Evolutionary conservation across 345 rosid species (phyloP).

Genomic region (Eucalyptus leucophloia): DNA sequence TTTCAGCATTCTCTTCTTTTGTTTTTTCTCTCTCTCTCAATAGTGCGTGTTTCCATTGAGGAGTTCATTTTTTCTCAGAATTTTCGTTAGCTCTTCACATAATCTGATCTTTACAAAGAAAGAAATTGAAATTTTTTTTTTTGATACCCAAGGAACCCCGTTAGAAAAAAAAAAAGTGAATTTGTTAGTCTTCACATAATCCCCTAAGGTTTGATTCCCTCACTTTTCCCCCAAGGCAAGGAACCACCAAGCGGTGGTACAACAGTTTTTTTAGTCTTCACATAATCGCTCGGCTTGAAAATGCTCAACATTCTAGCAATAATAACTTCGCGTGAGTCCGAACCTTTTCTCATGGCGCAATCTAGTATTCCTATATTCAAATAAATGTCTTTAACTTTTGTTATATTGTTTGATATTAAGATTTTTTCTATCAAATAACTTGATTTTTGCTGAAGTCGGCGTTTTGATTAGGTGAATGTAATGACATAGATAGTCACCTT

Average conservation of each 20-base stretch:
- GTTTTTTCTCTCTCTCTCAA: neutral
- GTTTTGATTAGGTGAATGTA: neutral
- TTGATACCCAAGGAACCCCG: too few relatives aligned
- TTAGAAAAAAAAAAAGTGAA: too few relatives aligned
- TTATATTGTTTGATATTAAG: neutral
- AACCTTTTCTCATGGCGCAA: neutral
- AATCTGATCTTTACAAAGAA: neutral
- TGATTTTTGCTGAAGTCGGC: neutral
- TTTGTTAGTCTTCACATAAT: too few relatives aligned
- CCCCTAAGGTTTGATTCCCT: too few relatives aligned
- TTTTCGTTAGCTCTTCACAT: neutral
- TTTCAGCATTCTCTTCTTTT: neutral
- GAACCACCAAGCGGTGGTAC: too few relatives aligned
- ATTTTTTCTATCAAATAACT: neutral
- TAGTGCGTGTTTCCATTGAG: neutral
- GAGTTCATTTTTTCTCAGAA: neutral
- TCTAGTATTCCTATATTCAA: neutral
- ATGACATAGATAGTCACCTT: neutral
- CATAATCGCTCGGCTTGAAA: neutral
- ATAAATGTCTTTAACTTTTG: neutral
- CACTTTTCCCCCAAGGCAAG: too few relatives aligned
- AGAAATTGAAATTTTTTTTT: too few relatives aligned
- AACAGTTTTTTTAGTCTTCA: too few relatives aligned
- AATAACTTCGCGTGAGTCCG: accelerated
- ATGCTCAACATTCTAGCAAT: neutral